These are phyloP conservation scores for Apiospora saccharicola DNA, from an alignment of 2,329 filamentous ascomycete species.

Conservation along the genomic window DNA sequence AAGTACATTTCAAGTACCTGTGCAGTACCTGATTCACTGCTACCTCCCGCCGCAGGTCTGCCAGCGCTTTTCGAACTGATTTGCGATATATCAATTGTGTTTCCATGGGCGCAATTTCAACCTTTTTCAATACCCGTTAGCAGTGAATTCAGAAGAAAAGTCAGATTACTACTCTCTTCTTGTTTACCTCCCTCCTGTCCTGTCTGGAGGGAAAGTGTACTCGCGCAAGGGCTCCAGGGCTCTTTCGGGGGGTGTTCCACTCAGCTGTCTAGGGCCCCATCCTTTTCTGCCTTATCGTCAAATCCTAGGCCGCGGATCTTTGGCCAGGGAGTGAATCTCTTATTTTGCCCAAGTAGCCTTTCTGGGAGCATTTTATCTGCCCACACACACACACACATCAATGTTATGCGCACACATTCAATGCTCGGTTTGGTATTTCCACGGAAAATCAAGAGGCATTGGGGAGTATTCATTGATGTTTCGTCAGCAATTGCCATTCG, in stretches of 20 bases:
- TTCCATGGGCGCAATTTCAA: background rate
- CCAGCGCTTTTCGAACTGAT: background rate
- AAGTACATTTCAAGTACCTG: conserved; percentile 4
- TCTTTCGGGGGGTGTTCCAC: background rate
- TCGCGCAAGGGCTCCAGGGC: background rate
- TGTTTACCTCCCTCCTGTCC: too few species aligned
- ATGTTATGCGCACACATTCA: background rate
- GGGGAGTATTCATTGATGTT: background rate
- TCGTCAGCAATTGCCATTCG: background rate
- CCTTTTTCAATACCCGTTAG: background rate
- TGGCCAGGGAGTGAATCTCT: conserved; percentile 1
- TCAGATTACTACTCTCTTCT: background rate
- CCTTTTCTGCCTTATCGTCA: conserved; percentile 5
- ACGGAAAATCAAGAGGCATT: background rate
- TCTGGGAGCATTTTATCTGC: conserved; percentile 4
- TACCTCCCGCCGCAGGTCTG: background rate
- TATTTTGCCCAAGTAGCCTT: background rate
- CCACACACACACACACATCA: background rate
- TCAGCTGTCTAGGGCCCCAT: background rate
- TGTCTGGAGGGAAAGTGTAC: background rate
- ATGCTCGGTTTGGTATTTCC: background rate
- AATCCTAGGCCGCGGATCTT: conserved; percentile 17
- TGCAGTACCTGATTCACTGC: conserved; percentile 5
- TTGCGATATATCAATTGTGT: background rate
- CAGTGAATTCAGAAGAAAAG: background rate